Evolutionary conservation across 73 alveolate genomes (phyloP), one percentile per base, ranked within the genome.

Genomic region (Effrenium voratum): DNA sequence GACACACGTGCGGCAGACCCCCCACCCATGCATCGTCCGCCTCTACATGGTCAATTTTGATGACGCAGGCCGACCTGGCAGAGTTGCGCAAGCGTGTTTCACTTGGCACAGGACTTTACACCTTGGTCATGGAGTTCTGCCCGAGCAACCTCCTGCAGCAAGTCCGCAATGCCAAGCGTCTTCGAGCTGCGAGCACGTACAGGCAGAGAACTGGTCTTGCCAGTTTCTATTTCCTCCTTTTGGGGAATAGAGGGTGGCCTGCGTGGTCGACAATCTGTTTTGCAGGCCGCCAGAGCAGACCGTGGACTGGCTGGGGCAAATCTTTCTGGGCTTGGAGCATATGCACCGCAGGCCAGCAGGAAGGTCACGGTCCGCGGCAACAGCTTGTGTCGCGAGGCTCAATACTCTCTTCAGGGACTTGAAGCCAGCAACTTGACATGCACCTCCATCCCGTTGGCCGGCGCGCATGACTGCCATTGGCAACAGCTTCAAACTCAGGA

Each of bases 61-160:
- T 28, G 95, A 88, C 30, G 49, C 73, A n/a, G n/a, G n/a, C n/a
- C n/a, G n/a, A n/a, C n/a, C n/a, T n/a, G n/a, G n/a, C n/a, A n/a
- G n/a, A n/a, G n/a, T n/a, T n/a, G n/a, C n/a, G n/a, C n/a, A n/a
- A n/a, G n/a, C n/a, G n/a, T n/a, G n/a, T n/a, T n/a, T n/a, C n/a
- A n/a, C n/a, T n/a, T n/a, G n/a, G n/a, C 45, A 6, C n/a, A 32
- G 95, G 95, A 76, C 85, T 34, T 4, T 88, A 88, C 75, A 88
- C 95, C 26, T 50, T 88, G 80, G 95, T 88, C 41, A 88, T 88
- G 95, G 95, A 88, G 85, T 88, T 88, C 47, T 88, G 95, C 59
- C 95, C 80, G 16, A 63, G 85, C 49, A 44, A 90, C 52, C 97
- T 90, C 91, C 46, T 80, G 70, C 91, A 46, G 32, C 91, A 80